Base-by-base conservation (phyloP, 176 grass and related monocot species). In the Sorghum bicolor region DNA sequence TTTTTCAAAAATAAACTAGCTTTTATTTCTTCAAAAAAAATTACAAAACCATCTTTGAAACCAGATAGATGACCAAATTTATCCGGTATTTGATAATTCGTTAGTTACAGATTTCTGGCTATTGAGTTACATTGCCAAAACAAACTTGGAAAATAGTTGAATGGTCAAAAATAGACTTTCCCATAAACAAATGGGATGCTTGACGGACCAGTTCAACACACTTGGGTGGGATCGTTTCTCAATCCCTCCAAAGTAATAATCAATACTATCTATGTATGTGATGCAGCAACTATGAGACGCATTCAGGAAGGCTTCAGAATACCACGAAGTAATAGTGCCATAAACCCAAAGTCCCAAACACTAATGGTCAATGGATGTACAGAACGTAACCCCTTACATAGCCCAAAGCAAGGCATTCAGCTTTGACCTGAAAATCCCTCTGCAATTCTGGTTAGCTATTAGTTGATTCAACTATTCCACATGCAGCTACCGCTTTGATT, bases 401-500 rank as follows among this genome's bases (percentile, higher is more conserved):
- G 48, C 48, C 48, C 48, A 52, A 52, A 52, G 48, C 48, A 41
- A 41, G 2, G 10, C 39, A 41, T 41, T 52, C 15, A 6, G 48
- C 48, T 20, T 52, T 52, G 48, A 52, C 48, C 48, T 52, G 48
- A 52, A 52, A 52, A 20, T 52, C 5, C 48, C 48, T 50, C 16
- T 52, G 1, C 48, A 52, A 10, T 17, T 74, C 36, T 62, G 11
- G 6, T 39, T 22, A 17, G 3, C 2, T 34, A 6, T 29, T 22
- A 61, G n/a, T 48, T 6, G 5, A 71, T 69, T 81, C 22, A 24
- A 5, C 26, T 24, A 17, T 68, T 79, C 36, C 60, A 29, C 26
- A 52, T 50, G 8, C 50, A 32, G 63, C 44, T 82, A 92, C 61
- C 70, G 37, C 53, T 73, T 97, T 64, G 70, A 87, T 62, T 82